These are phyloP conservation scores for Lachancea quebecensis DNA, from an alignment of 805 yeast genomes.

Conservation along the genomic window DNA sequence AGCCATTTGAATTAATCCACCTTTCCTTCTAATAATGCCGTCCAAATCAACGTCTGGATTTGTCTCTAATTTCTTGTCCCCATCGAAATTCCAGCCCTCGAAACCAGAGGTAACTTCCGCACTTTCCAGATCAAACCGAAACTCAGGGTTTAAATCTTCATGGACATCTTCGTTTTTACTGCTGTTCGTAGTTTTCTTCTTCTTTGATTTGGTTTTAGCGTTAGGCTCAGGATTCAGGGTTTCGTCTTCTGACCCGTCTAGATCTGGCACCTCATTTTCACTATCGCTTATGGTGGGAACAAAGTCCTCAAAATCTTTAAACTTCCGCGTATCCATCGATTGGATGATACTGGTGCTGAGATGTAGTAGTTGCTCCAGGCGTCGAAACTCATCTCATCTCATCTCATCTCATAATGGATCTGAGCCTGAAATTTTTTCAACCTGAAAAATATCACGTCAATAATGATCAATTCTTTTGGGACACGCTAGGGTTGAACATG, in stretches of 20 bases:
- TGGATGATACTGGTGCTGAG: neutral
- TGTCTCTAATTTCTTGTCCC: constrained; percentile 25
- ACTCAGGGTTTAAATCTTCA: constrained; percentile 66
- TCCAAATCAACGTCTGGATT: constrained; percentile 77
- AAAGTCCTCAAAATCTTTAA: constrained; percentile 38
- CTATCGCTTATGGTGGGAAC: constrained; percentile 71
- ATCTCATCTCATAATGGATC: constrained; percentile 23
- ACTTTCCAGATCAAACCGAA: constrained; percentile 61
- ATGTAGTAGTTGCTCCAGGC: neutral
- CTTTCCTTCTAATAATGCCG: constrained; percentile 77
- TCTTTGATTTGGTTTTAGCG: constrained; percentile 20
- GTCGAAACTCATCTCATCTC: neutral
- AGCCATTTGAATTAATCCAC: constrained; percentile 58
- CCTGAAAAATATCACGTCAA: neutral
- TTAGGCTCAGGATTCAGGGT: constrained; percentile 21
- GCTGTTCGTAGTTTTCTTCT: constrained; percentile 18
- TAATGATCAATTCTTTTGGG: neutral
- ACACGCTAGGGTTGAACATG: neutral
- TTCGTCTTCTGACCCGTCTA: constrained; percentile 43
- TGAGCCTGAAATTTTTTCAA: constrained; percentile 7
- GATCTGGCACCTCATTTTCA: constrained; percentile 58
- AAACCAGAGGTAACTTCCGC: constrained; percentile 41
- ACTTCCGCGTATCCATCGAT: constrained; percentile 14
- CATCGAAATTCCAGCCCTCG: constrained; percentile 81
- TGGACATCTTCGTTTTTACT: constrained; percentile 35